Evolutionary conservation across 2,329 filamentous ascomycete species (phyloP).

Genomic region (Claviceps purpurea): DNA sequence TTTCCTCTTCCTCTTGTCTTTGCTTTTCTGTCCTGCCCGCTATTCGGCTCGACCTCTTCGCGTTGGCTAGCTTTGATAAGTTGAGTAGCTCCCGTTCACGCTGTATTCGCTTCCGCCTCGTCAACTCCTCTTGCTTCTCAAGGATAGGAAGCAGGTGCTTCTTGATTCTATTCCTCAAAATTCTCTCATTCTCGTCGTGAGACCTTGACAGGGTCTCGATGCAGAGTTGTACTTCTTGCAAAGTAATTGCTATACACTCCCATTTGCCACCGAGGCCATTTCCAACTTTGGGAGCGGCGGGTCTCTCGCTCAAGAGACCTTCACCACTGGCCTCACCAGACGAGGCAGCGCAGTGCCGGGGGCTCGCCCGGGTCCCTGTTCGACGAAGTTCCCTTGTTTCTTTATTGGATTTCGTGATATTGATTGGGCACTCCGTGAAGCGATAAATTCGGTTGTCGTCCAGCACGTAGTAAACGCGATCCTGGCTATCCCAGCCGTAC

Average conservation of each 20-base stretch:
- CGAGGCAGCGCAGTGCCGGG: conserved; percentile 50
- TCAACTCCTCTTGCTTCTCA: conserved; percentile 62
- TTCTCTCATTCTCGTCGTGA: conserved; percentile 74
- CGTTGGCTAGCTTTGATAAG: conserved; percentile 77
- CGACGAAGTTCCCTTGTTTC: conserved; percentile 41
- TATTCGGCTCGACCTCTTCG: conserved; percentile 85
- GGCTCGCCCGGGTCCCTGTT: conserved; percentile 52
- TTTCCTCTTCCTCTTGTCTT: conserved; percentile 55
- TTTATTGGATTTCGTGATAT: conserved; percentile 49
- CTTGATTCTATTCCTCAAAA: conserved; percentile 56
- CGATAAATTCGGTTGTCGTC: conserved; percentile 93
- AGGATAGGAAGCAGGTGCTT: conserved; percentile 75
- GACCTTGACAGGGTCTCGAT: conserved; percentile 59
- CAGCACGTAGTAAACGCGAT: conserved; percentile 77
- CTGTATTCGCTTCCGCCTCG: conserved; percentile 54
- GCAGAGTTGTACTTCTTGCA: conserved; percentile 63
- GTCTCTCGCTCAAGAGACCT: conserved; percentile 15
- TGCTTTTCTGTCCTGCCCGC: conserved; percentile 71
- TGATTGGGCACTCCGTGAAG: conserved; percentile 56
- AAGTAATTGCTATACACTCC: conserved; percentile 78
- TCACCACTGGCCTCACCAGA: conserved; percentile 13
- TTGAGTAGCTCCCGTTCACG: conserved; percentile 69
- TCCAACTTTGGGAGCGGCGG: conserved; percentile 16
- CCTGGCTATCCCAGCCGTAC: conserved; percentile 77
- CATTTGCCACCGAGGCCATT: conserved; percentile 66